Evolutionary conservation across 352 stramenopile genomes (phyloP), one percentile per base, ranked within the genome.

Genomic region (Discostella stelligera): DNA sequence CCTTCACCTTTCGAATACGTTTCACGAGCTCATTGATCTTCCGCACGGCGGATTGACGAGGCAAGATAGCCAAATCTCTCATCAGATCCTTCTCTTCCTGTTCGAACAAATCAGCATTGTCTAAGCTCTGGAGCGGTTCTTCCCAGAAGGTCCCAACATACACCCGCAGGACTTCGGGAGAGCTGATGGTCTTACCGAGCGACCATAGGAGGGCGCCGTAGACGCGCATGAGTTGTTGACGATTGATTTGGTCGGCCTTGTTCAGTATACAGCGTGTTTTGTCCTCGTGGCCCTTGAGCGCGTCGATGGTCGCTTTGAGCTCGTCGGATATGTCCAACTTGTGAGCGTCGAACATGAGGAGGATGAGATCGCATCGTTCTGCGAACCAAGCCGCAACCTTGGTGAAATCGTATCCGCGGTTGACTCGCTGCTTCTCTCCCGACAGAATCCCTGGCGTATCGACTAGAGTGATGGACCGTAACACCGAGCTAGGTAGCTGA

Each of bases 261-360:
- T 99, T 99, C 21, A 99, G 89, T 11, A 99, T 91, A 44, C 96
- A 89, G 41, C 97, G 97, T 18, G 98, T 94, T 87, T 99, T 99
- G 82, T 99, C 97, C 76, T 98, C 91, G 73, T 99, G 96, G 39
- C 95, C 91, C 71, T 93, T 93, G 27, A 99, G 89, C 3, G 98
- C 85, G 76, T 98, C 94, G 82, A 99, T 98, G 30, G 98, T 95
- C 20, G 91, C 84, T 84, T 98, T 98, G 66, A 99, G 66, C 73
- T 99, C 97, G 90, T 99, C 97, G n/a, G 93, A 98, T 72, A 99
- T 99, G 77, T 99, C 97, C 25, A 99, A 88, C 79, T 99, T 99
- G 86, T 99, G 95, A 20, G 96, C 96, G 83, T 99, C 96, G 86
- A 99, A 99, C 66, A 99, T 89, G 84, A 99, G 87, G 55, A 99